Evolutionary conservation across 2,329 filamentous ascomycete species (phyloP).

Genomic region (Pseudogymnoascus sp.): DNA sequence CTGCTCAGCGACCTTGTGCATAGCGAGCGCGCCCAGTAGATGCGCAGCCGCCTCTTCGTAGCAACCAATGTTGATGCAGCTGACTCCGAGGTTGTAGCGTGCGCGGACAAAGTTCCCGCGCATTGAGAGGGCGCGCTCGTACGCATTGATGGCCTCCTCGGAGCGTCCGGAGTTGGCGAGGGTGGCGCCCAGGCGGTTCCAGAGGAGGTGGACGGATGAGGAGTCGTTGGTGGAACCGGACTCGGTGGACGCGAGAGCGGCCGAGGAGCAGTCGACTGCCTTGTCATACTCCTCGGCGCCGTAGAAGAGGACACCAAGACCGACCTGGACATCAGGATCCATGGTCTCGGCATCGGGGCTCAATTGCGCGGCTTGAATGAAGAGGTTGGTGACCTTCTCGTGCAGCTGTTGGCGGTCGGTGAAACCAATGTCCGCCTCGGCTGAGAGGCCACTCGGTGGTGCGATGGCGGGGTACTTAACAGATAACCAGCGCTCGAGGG

Average conservation of each 20-base stretch:
- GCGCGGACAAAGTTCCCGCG: constrained; percentile 96
- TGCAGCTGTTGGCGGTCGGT: constrained; percentile 83
- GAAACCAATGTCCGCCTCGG: constrained; percentile 74
- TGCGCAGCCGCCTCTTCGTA: constrained; percentile 90
- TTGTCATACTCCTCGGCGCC: constrained; percentile 97
- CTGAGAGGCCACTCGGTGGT: constrained; percentile 64
- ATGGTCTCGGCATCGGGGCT: constrained; percentile 90
- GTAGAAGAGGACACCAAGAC: constrained; percentile 94
- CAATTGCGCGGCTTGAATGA: constrained; percentile 86
- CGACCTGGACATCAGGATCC: constrained; percentile 97
- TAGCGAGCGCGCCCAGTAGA: constrained; percentile 81
- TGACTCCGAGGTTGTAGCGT: constrained; percentile 92
- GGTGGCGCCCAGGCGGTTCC: constrained; percentile 94
- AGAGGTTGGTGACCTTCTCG: constrained; percentile 78
- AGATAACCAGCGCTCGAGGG: constrained; percentile 93
- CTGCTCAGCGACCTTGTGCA: constrained; percentile 91
- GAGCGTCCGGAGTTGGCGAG: constrained; percentile 89
- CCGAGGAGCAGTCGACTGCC: constrained; percentile 95
- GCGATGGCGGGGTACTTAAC: constrained; percentile 85
- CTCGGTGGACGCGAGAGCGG: constrained; percentile 80
- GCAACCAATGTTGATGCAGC: constrained; percentile 95
- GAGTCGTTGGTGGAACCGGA: constrained; percentile 76
- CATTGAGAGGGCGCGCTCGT: constrained; percentile 83
- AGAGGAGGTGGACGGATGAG: constrained; percentile 85
- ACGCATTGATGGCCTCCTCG: constrained; percentile 94